Evolutionary conservation across 2,329 filamentous ascomycete species (phyloP).

Genomic region (Sporothrix variecibatus): DNA sequence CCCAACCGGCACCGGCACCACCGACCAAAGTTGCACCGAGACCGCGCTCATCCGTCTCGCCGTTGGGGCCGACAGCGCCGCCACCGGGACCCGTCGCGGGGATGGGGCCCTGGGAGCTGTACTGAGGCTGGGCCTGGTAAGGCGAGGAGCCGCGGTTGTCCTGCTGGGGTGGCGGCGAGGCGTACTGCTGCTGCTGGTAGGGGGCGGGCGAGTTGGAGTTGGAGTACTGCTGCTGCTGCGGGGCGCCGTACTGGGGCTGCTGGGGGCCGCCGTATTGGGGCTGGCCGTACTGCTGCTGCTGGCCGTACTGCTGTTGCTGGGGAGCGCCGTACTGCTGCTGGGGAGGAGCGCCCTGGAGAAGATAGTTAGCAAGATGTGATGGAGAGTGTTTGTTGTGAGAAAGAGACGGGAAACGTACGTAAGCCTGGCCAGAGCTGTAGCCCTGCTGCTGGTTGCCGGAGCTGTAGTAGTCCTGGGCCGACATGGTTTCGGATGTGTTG

Average conservation of each 20-base stretch:
- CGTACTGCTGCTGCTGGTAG: conserved; percentile 32
- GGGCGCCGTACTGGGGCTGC: conserved; percentile 28
- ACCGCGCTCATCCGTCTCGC: conserved; percentile 51
- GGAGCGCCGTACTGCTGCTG: background rate
- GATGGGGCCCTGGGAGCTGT: conserved; percentile 29
- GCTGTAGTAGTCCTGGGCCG: conserved; percentile 33
- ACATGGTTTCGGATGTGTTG: conserved; percentile 29
- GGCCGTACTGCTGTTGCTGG: background rate
- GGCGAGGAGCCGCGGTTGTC: conserved; percentile 20
- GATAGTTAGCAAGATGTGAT: background rate
- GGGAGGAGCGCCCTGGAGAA: background rate
- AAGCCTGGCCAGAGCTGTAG: conserved; percentile 27
- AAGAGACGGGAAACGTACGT: conserved; percentile 13
- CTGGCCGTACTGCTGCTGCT: background rate
- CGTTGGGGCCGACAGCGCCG: conserved; percentile 29
- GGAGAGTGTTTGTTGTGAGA: background rate
- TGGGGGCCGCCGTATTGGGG: conserved; percentile 15
- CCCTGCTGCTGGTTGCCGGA: conserved; percentile 27
- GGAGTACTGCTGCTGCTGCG: conserved; percentile 26
- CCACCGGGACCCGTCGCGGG: conserved; percentile 32
- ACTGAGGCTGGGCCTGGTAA: conserved; percentile 32
- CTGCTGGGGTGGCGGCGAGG: conserved; percentile 5
- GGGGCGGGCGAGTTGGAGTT: conserved; percentile 30
- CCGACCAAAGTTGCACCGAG: conserved; percentile 57
- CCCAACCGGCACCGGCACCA: conserved; percentile 55